Evolutionary conservation across 345 rosid species (phyloP).

Genomic region (Gossypium mustelinum): DNA sequence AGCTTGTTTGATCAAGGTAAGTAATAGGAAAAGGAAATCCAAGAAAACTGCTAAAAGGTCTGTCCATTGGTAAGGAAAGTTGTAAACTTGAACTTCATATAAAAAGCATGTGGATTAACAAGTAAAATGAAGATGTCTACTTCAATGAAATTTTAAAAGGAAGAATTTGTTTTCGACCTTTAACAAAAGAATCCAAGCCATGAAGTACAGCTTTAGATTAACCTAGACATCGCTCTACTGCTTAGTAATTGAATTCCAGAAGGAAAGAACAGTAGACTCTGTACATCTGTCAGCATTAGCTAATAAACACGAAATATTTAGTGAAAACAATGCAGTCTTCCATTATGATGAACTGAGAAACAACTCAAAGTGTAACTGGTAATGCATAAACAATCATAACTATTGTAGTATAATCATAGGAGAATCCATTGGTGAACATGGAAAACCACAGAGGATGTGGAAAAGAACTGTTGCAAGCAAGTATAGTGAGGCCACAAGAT

Average conservation of each 20-base stretch:
- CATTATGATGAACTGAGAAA: not conserved
- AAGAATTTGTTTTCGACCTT: not conserved
- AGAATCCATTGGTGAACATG: constrained; percentile 4
- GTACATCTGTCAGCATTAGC: not conserved
- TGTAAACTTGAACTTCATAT: not conserved
- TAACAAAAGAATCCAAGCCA: not conserved
- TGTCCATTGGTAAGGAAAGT: not conserved
- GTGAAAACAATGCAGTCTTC: constrained; percentile 4
- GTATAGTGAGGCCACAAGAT: not conserved
- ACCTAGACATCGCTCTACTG: not conserved
- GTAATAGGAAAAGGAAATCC: not conserved
- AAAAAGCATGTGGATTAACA: not conserved
- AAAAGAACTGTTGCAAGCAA: not conserved
- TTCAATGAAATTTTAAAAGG: not conserved
- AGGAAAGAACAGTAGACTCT: not conserved
- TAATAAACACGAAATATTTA: not conserved
- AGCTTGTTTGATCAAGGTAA: not conserved
- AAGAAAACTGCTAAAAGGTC: not conserved
- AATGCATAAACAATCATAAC: not conserved
- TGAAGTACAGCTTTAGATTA: not conserved
- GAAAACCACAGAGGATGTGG: not conserved
- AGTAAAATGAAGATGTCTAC: constrained; percentile 3
- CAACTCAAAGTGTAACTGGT: not conserved
- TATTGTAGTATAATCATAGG: not conserved
- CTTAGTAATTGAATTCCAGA: constrained; percentile 1